phyloP scores from a whole-genome alignment of 2,329 filamentous ascomycete genomes.

The Aspergillus proliferans region DNA sequence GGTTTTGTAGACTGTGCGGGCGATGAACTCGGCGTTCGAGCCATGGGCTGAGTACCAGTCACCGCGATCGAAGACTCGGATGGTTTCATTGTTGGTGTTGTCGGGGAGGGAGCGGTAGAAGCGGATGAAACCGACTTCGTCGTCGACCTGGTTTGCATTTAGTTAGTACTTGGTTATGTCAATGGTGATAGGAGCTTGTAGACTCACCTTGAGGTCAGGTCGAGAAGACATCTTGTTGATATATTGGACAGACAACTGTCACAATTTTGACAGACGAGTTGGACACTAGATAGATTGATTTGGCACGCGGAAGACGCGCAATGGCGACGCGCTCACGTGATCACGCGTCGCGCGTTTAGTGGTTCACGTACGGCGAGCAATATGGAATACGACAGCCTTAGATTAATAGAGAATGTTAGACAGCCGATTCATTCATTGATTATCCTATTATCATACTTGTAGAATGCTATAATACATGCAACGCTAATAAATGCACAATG shows the following conservation, averaged over 20 bases:
- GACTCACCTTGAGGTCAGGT: slow-evolving; percentile 61
- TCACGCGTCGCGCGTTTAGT: slow-evolving; percentile 27
- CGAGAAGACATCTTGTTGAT: slow-evolving; percentile 58
- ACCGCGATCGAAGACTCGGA: slow-evolving; percentile 87
- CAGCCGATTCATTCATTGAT: background rate
- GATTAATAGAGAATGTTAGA: background rate
- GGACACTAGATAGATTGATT: background rate
- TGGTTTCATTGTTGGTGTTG: slow-evolving; percentile 48
- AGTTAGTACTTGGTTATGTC: slow-evolving; percentile 1
- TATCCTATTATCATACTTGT: background rate
- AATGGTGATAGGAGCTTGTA: slow-evolving; percentile 3
- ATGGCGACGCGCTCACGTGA: slow-evolving; percentile 27
- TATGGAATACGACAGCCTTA: background rate
- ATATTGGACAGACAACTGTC: slow-evolving; percentile 5
- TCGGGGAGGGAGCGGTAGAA: slow-evolving; percentile 86
- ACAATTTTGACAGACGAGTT: background rate
- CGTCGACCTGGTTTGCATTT: slow-evolving; percentile 63
- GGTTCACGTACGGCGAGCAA: background rate
- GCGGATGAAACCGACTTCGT: slow-evolving; percentile 93
- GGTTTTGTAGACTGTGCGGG: slow-evolving; percentile 82
- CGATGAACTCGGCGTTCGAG: slow-evolving; percentile 43
- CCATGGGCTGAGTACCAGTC: slow-evolving; percentile 79
- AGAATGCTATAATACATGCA: slow-evolving; percentile 1
- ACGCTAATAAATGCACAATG: slow-evolving; percentile 20
- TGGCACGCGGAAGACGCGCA: slow-evolving; percentile 16